These are phyloP conservation scores for Saccharomycopsis sp. DNA, from an alignment of 805 yeast genomes.

Conservation along the genomic window DNA sequence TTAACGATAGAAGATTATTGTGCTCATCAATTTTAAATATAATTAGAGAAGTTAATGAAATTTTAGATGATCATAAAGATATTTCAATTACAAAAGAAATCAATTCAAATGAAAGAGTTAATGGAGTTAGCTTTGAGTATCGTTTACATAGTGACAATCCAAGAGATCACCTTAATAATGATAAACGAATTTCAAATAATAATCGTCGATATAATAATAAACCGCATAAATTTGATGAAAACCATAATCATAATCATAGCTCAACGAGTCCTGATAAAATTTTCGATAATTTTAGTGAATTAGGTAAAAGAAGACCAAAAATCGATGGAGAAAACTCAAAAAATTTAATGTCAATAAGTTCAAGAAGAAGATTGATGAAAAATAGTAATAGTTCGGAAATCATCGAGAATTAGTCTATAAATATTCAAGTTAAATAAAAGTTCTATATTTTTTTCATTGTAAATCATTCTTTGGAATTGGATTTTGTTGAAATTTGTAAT, in stretches of 20 bases:
- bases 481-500: no score
- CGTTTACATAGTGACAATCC: slow-evolving; percentile 32
- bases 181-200: background rate
- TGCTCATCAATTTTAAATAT: slow-evolving; percentile 37
- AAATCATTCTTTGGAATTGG: no score
- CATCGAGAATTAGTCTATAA: no score
- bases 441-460: no score
- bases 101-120: slow-evolving; percentile 32
- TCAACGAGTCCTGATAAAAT: background rate
- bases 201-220: slow-evolving; percentile 2
- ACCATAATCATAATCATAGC: background rate
- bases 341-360: slow-evolving; percentile 13
- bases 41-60: slow-evolving; percentile 37
- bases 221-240: background rate
- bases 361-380: slow-evolving; percentile 10
- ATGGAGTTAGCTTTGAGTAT: slow-evolving; percentile 37
- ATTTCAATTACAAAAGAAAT: slow-evolving; percentile 23
- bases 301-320: slow-evolving; percentile 13
- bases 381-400: no score
- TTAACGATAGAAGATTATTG: slow-evolving; percentile 34
- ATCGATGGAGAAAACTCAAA: slow-evolving; percentile 4
- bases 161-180: slow-evolving; percentile 12
- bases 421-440: no score
- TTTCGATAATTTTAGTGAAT: slow-evolving; percentile 9
- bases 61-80: slow-evolving; percentile 30